Evolutionary conservation across 768 basidiomycete genomes (phyloP), one percentile per base, ranked within the genome.

Genomic region (Kwoniella dejecticola): DNA sequence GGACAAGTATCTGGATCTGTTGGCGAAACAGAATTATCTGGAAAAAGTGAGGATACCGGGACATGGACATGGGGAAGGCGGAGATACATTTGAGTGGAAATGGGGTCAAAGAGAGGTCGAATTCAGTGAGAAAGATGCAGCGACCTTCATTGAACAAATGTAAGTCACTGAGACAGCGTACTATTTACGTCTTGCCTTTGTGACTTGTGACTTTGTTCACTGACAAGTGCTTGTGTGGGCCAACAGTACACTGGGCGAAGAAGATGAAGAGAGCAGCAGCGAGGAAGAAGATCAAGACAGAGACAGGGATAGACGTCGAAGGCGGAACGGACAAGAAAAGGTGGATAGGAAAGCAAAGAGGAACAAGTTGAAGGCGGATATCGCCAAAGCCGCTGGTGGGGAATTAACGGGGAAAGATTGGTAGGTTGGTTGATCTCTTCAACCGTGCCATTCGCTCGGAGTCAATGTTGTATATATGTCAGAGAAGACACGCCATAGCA

Each of bases 61-160:
- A n/a, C 54, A 59, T 26, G 50, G 54, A 3, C 52, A 61, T 27
- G 81, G 80, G 36, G 77, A 79, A 19, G 77, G 79, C 6, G 83
- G 81, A 15, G 77, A 79, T 13, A 78, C 80, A 15, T 84, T 82
- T 62, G 89, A 91, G 71, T 91, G 90, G 91, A 84, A 86, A 17
- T 97, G 93, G 93, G 93, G 92, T 26, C 83, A 90, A 27, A 87
- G 91, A 1, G 84, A 88, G 38, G 85, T 85, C 30, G 94, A 97
- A 78, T 85, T 96, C 3, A 88, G 90, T 1, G 94, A 97, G 78
- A 79, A 82, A 60, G 86, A 82, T 12, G 81, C 93, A 8, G 89
- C 86, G 1, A 80, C 79, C 56, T 95, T 95, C 70, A 82, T 95
- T 1, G 86, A 86, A 1, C 86, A 89, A 69, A 57, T 76, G 76